Evolutionary conservation across 2,329 filamentous ascomycete genomes (phyloP), one percentile per base, ranked within the genome.

Genomic region (Dactylellina haptotyla): DNA sequence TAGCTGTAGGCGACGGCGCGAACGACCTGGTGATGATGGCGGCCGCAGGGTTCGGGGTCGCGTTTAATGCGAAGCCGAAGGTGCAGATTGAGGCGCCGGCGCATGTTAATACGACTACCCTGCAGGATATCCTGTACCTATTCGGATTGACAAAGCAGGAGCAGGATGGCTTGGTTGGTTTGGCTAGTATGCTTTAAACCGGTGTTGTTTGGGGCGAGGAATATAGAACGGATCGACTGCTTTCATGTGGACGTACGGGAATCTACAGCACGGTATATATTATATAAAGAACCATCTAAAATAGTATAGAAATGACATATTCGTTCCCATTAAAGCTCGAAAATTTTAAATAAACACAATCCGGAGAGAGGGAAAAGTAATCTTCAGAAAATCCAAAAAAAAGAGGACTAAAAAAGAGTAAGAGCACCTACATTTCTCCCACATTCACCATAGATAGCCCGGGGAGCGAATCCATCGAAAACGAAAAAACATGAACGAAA

Each of bases 21-120:
- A 95, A 95, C 78, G 91, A 95, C 79, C 80, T 95, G 76, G 83
- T 89, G 67, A 95, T 95, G 91, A 87, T 95, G 84, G 85, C 84
- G 6, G 85, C 86, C 51, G 91, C 91, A 0, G 90, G 90, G 0
- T 81, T 94, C 37, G 92, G 91, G 18, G 88, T 95, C 2, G 91
- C 91, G 1, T 93, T 92, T 85, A 91, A 93, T 79, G 92, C 91
- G 8, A 95, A 95, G 83, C 90, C 91, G 1, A 85, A 88, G 69
- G 91, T 95, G 64, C 92, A 95, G 82, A 87, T 89, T 83, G 87
- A 90, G 80, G 67, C 57, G 1, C 87, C 88, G 26, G 88, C 88
- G 12, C 84, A 90, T 43, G 80, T 95, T 73, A 95, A 95, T 78
- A 86, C 88, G 20, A 84, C 87, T 73, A 90, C 85, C 75, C 81